Base-by-base conservation (phyloP, 2,329 filamentous ascomycete genomes). In the Cladosporium sp. region DNA sequence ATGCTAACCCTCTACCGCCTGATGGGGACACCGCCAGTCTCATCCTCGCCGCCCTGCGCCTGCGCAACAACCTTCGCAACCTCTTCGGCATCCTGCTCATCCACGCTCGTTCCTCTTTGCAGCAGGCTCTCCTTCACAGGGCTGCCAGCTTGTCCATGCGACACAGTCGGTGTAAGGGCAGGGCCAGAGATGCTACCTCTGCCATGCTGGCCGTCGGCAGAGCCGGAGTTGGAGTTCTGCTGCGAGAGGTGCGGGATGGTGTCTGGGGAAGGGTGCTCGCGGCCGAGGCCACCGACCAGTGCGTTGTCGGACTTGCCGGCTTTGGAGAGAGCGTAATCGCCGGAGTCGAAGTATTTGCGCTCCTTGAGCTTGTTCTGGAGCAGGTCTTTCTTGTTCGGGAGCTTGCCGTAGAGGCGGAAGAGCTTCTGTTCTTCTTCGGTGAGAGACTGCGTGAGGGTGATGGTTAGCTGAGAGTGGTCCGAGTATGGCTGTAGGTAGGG, bases 301-400 rank as follows among this genome's bases (percentile, higher is more conserved):
- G 96, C 94, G 75, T 95, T 91, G 77, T 95, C 91, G 76, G 61
- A 64, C 83, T 98, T 98, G 81, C 95, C 95, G 67, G 95, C 95
- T 83, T 96, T 96, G 80, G 91, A 94, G 81, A 96, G 89, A 76
- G 93, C 93, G 78, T 96, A 97, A 83, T 97, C 93, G 75, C 93
- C 93, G 66, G 91, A 95, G 83, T 96, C 92, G 80, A 96, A 97
- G 83, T 96, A 96, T 83, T 96, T 99, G 84, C 95, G 93, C 80
- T 98, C 95, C 87, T 97, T 97, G 78, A 98, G 88, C 79, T 98
- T 96, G 85, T 98, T 98, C 85, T 96, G 93, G 74, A 98, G 90
- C 76, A 97, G 87, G 80, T 97, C 94, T 80, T 93, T 96, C 80
- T 95, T 95, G 80, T 91, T 96, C 71, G 95, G 95, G 68, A 98